A percentile compares a stretch with the other conserved stretches of the same genome.
Conservation (phyloP, 2,329 filamentous ascomycete genomes). For the Clonostachys rosea region DNA sequence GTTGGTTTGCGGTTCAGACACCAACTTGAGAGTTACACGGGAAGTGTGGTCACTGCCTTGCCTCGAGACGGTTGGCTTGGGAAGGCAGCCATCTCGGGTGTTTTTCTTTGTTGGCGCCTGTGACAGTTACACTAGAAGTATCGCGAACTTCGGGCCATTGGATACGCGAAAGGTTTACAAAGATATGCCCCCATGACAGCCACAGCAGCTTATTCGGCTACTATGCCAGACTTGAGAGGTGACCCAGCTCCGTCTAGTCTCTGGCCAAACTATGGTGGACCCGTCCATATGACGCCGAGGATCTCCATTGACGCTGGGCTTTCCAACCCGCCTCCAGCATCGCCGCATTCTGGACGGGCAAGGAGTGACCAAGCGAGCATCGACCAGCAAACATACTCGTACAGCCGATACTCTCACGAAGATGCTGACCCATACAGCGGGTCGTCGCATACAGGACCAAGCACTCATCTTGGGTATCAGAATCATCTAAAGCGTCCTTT, state of each 20-base stretch:
- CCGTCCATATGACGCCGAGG: slow-evolving; percentile 47
- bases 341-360: slow-evolving; percentile 44
- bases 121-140: no score
- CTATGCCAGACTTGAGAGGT: slow-evolving; percentile 60
- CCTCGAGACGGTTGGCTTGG: no score
- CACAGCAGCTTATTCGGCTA: slow-evolving; percentile 54
- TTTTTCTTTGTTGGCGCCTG: no score
- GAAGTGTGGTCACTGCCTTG: no score
- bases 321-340: slow-evolving; percentile 35
- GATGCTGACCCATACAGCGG: slow-evolving; percentile 50
- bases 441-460: slow-evolving; percentile 40
- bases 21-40: no score
- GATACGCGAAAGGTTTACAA: slow-evolving; percentile 6
- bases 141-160: not conserved
- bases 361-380: slow-evolving; percentile 43
- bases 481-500: slow-evolving; percentile 51
- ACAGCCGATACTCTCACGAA: slow-evolving; percentile 50
- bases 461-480: slow-evolving; percentile 40
- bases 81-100: no score
- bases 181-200: slow-evolving; percentile 57
- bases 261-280: slow-evolving; percentile 53
- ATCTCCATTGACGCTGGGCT: slow-evolving; percentile 46
- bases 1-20: no score
- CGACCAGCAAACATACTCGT: slow-evolving; percentile 46
- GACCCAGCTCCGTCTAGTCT: slow-evolving; percentile 52